These are phyloP conservation scores for Leonotis leonurus DNA, from an alignment of 257 asterid species.

Conservation along the genomic window DNA sequence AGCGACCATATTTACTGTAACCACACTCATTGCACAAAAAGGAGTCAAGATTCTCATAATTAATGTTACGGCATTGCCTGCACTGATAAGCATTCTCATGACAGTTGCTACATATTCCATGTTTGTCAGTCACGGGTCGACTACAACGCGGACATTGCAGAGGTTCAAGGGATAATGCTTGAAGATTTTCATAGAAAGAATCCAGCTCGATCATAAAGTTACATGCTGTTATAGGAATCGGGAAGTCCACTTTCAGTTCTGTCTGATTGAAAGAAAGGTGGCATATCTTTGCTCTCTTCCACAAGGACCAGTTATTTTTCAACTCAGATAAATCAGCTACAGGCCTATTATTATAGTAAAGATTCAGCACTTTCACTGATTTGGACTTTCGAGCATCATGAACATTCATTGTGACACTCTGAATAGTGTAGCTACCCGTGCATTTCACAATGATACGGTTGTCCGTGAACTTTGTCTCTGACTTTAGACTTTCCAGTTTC, in stretches of 20 bases:
- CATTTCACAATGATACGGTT: conserved; percentile 97
- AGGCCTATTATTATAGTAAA: conserved; percentile 97
- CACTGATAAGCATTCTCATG: conserved; percentile 99
- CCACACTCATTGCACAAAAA: conserved; percentile 99
- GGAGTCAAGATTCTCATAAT: conserved; percentile 96
- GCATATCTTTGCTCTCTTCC: conserved; percentile 98
- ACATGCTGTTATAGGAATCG: conserved; percentile 92
- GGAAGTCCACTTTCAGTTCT: conserved; percentile 93
- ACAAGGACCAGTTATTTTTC: conserved; percentile 92
- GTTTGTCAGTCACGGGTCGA: conserved; percentile 96
- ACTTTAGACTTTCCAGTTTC: conserved; percentile 95
- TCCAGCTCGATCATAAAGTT: conserved; percentile 98
- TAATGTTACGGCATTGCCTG: conserved; percentile 97
- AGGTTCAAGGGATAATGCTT: conserved; percentile 97
- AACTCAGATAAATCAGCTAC: conserved; percentile 95
- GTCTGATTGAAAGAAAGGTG: conserved; percentile 91
- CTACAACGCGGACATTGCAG: conserved; percentile 98
- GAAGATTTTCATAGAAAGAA: conserved; percentile 95
- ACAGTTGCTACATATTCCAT: conserved; percentile 91
- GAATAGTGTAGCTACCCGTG: conserved; percentile 98
- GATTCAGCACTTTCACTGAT: conserved; percentile 93
- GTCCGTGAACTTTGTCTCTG: conserved; percentile 98
- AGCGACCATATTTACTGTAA: conserved; percentile 97
- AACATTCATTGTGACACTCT: conserved; percentile 94
- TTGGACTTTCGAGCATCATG: conserved; percentile 98